Base-by-base conservation (phyloP, 768 basidiomycete genomes). In the Boletus pseudo-olivaceus region DNA sequence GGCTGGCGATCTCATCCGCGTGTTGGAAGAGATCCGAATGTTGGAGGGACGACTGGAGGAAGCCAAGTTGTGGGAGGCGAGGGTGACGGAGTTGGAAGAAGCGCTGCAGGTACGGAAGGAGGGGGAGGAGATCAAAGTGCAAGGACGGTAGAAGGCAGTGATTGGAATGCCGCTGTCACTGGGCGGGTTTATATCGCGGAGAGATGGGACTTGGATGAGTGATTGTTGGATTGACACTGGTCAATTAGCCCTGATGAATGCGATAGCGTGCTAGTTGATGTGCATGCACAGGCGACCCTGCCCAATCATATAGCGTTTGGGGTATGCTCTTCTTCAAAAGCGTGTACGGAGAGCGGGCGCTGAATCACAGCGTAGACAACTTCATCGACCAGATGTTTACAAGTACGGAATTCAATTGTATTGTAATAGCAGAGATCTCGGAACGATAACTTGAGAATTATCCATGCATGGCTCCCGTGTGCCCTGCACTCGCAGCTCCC, bases 1-100 rank as follows among this genome's bases (percentile, higher is more conserved):
- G 8, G 59, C 60, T 7, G 46, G 43, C 19, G 54, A 69, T 49
- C 63, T 69, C 20, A 62, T 58, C 4, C 58, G 59, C 0, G 59
- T 70, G 30, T 38, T 69, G 42, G 65, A 69, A 32, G 69, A 71
- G 52, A 69, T 69, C 6, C 49, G 57, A 39, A 35, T 35, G 42
- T 17, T 69, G 39, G 68, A 71, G 55, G 53, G 15, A 26, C 56
- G 39, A 23, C 42, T 69, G 45, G 65, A 59, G 9, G 65, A 69
- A 20, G 58, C 67, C 57, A 46, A 42, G 23, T 47, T 45, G 38
- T 71, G 65, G 69, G 67, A 63, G 49, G 55, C 59, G 29, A 57
- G 70, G 23, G 65, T 69, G 44, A 58, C 8, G 33, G 69, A 61
- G 45, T 14, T 70, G 51, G 58, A 61, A 5, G 66, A 68, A 39